phyloP scores from a whole-genome alignment of 768 basidiomycete genomes.

The Boletellus ananiceps region DNA sequence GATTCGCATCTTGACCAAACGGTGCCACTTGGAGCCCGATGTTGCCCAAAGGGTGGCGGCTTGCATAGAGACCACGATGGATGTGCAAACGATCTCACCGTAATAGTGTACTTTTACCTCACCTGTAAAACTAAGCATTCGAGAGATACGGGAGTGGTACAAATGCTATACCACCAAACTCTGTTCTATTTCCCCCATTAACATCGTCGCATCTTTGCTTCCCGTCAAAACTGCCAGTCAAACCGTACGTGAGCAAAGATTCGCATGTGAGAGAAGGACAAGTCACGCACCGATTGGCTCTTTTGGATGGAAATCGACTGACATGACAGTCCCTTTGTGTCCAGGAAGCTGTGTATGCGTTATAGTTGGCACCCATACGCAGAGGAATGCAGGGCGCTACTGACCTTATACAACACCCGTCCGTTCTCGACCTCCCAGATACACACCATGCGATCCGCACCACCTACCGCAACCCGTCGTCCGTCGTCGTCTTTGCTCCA shows the following conservation, averaged over 20 bases:
- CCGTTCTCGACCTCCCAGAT: conserved; percentile 84
- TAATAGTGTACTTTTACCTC: conserved; percentile 1
- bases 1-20: conserved; percentile 20
- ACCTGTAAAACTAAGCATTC: not conserved
- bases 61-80: conserved; percentile 15
- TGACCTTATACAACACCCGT: conserved; percentile 74
- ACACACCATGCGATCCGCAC: conserved; percentile 81
- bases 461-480: conserved; percentile 78
- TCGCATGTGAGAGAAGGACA: not conserved
- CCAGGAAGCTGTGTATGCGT: conserved; percentile 68
- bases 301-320: conserved; percentile 95
- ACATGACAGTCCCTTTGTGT: conserved; percentile 93
- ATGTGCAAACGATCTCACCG: conserved; percentile 7
- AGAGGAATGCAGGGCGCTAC: conserved; percentile 7
- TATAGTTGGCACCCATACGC: not conserved
- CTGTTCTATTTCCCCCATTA: conserved; percentile 86
- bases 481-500: conserved; percentile 90
- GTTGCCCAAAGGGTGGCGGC: conserved; percentile 23
- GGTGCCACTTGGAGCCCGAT: conserved; percentile 21
- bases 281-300: conserved; percentile 82
- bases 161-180: conserved; percentile 40
- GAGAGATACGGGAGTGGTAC: conserved; percentile 1
- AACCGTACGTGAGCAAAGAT: conserved; percentile 4
- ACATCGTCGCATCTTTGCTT: conserved; percentile 90
- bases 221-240: conserved; percentile 68